Conservation (phyloP, 2,329 filamentous ascomycete species). For the Cladophialophora psammophila region DNA sequence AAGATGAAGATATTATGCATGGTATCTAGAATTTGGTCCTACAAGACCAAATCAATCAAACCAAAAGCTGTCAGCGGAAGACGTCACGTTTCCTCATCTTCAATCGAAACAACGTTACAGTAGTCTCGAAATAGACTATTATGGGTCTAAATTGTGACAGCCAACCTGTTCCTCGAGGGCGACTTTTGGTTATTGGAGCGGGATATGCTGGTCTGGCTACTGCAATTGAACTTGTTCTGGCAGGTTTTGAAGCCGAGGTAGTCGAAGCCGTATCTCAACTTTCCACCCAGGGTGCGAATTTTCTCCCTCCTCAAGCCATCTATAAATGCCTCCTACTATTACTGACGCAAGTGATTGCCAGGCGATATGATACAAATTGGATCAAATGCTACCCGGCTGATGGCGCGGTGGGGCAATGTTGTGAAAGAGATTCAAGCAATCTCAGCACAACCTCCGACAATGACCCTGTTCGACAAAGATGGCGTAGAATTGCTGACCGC, state of each 20-base stretch:
- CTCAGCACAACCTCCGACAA: constrained; percentile 10
- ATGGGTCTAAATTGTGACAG: too few relatives aligned
- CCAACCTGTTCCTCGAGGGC: too few relatives aligned
- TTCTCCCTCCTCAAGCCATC: neutral
- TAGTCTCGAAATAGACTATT: too few relatives aligned
- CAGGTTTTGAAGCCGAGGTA: constrained; percentile 10
- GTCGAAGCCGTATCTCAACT: neutral
- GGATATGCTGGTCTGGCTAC: constrained; percentile 45
- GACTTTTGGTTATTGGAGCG: constrained; percentile 53
- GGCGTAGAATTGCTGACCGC: constrained; percentile 42
- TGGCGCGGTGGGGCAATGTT: constrained; percentile 10
- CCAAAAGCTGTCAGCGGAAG: too few relatives aligned
- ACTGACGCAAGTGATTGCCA: neutral
- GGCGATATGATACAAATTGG: constrained; percentile 11
- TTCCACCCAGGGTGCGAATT: too few relatives aligned
- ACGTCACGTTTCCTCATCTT: too few relatives aligned
- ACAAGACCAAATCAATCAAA: too few relatives aligned
- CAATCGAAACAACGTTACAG: too few relatives aligned
- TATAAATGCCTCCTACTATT: neutral
- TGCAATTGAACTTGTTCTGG: constrained; percentile 40
- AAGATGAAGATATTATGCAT: too few relatives aligned
- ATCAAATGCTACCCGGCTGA: constrained; percentile 9
- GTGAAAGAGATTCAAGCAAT: neutral
- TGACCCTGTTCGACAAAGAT: constrained; percentile 44
- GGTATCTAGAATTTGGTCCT: too few relatives aligned